Base-by-base conservation (phyloP, 352 stramenopile genomes). In the Pythium aquatile region DNA sequence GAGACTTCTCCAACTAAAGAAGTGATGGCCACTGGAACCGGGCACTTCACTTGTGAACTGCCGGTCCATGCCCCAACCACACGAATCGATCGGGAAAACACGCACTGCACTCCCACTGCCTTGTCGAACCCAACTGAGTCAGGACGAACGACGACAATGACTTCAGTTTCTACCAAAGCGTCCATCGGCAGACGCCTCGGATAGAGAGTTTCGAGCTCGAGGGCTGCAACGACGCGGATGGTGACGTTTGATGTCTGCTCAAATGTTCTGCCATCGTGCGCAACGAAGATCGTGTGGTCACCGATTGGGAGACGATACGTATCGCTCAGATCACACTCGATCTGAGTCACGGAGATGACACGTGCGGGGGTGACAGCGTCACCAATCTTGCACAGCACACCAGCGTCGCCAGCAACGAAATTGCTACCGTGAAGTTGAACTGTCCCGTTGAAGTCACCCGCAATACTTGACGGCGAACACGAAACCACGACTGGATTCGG, bases 321-420 rank as follows among this genome's bases (percentile, higher is more conserved):
- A 17, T 9, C 5, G 2, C 6, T 28, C 9, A 64, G 26, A 0
- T 60, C 30, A 24, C 63, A 70, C 16, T 14, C 40, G 20, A 70
- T 40, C 40, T 65, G 30, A 20, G 29, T 57, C 11, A 57, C 47
- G 13, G 63, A 65, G 2, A 30, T n/a, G 9, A 61, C 49, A 4
- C 11, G 26, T 2, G 28, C 39, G 13, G 16, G 4, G 24, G 26
- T 24, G 0, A 51, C 44, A n/a, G 46, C 5, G 6, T 61, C 35
- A 10, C 63, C 56, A n/a, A 70, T 40, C 37, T 59, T 54, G 49
- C 63, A 65, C 5, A 49, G 20, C 17, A 13, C 17, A 6, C 26
- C 11, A 2, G 29, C 26, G 7, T 37, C 24, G 37, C 2, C 29
- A 29, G 39, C 11, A 14, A 55, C n/a, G 29, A 69, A 61, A 30